Conservation (phyloP, 768 basidiomycete genomes). For the Multifurca ochricompacta region DNA sequence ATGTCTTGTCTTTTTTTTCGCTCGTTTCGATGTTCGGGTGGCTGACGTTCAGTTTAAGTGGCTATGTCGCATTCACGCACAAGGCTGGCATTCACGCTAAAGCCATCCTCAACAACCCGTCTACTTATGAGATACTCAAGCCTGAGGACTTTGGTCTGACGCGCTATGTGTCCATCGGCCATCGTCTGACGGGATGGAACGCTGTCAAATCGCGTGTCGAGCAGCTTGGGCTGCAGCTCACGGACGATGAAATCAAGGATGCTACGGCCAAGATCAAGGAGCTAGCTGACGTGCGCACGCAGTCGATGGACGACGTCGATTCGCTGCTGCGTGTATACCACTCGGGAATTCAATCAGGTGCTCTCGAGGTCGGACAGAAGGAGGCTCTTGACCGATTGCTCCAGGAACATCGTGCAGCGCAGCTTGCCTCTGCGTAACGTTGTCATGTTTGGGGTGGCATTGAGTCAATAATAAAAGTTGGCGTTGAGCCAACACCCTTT, state of each 20-base stretch:
- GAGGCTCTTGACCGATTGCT: conserved; percentile 84
- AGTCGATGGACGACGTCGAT: conserved; percentile 99
- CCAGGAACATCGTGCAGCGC: conserved; percentile 56
- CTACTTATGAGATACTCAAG: conserved; percentile 98
- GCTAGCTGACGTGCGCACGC: conserved; percentile 94
- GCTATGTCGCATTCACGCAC: conserved; percentile 99
- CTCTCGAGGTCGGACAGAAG: conserved; percentile 90
- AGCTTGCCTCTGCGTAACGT: conserved; percentile 8
- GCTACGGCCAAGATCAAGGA: conserved; percentile 99
- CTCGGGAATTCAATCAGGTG: conserved; percentile 85
- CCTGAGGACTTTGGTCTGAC: conserved; percentile 98
- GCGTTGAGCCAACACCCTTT: background rate
- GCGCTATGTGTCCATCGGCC: conserved; percentile 96
- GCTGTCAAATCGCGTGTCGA: conserved; percentile 99
- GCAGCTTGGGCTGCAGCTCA: conserved; percentile 84
- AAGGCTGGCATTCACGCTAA: conserved; percentile 99
- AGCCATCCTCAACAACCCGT: conserved; percentile 98
- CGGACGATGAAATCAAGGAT: conserved; percentile 96
- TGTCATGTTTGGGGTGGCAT: no score
- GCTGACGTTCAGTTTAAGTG: conserved; percentile 39
- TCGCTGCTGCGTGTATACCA: conserved; percentile 94
- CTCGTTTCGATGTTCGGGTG: background rate
- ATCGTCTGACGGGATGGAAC: conserved; percentile 97
- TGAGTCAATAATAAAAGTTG: conserved; percentile 3
- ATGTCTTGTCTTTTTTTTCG: conserved; percentile 24